A percentile compares a stretch with the other conserved stretches of the same genome.
phyloP scores from a whole-genome alignment of 192 early-diverging fungal genomes.

The Backusella sp. region DNA sequence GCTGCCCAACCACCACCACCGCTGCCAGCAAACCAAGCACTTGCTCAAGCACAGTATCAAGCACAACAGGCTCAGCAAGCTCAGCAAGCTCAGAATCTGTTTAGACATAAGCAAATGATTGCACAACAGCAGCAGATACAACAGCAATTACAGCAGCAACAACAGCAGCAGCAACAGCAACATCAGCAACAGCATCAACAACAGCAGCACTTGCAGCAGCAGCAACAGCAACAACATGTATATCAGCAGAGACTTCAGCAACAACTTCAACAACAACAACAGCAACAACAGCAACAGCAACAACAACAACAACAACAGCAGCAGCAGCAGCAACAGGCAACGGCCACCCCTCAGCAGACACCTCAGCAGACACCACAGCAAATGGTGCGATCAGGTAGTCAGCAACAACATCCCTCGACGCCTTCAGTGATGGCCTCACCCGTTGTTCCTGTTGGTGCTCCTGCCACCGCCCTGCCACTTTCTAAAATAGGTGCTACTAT shows the following conservation, averaged over 20 bases:
- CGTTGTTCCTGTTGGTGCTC: background rate
- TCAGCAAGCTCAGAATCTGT: conserved; percentile 8
- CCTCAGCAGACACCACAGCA: conserved; percentile 11
- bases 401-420: conserved; percentile 12
- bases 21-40: background rate
- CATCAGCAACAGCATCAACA: conserved; percentile 2
- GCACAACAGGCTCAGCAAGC: background rate
- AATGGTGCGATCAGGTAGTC: conserved; percentile 12
- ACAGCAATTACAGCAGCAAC: background rate
- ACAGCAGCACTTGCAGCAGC: background rate
- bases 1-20: conserved; percentile 7
- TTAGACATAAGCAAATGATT: conserved; percentile 1
- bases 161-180: background rate
- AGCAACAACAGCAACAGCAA: conserved; percentile 20
- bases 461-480: background rate
- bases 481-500: background rate
- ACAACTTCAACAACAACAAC: conserved; percentile 3
- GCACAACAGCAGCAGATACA: background rate
- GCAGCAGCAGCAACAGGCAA: conserved; percentile 11
- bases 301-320: conserved; percentile 16
- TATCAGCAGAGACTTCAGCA: conserved; percentile 14
- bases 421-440: conserved; percentile 18
- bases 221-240: background rate
- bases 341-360: conserved; percentile 6
- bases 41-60: conserved; percentile 2